Base-by-base conservation (phyloP, 139 green algal genomes). In the Dunaliella sp. region DNA sequence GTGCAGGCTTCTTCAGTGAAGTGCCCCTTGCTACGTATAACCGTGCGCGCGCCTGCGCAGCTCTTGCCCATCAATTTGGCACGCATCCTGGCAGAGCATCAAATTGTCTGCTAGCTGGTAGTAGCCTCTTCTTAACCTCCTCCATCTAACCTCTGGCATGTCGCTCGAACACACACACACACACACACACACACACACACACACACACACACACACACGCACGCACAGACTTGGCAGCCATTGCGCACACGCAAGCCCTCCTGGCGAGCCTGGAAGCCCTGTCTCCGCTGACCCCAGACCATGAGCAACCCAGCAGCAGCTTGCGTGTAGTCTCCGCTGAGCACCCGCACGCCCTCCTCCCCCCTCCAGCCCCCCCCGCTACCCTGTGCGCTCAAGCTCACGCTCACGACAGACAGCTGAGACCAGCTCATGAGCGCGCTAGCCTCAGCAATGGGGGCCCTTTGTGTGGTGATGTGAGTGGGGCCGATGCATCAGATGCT, bases 261-360 rank as follows among this genome's bases (percentile, higher is more conserved):
- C 81, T 90, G 74, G 84, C 82, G 34, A 81, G 84, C 38, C 84
- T 92, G 78, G 83, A 91, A 31, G 85, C 82, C 81, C 84, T 80
- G 28, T 81, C 35, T 0, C 75, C 38, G 32, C n/a, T 1, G 28
- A 57, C 36, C 0, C 26, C 1, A 1, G 24, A n/a, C 22, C 30
- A 1, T 38, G 73, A 32, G 35, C 65, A 38, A 3, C 25, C 26
- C 2, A 32, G 31, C 1, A 30, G 32, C 32, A 34, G 57, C n/a
- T 36, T n/a, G 37, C 31, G 16, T 12, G 12, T 1, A 65, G 48
- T 65, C 48, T 26, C 7, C 16, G 48, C 48, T 65, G 48, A 7
- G 7, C 48, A 65, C 48, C 48, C 48, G 16, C 48, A 65, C 48
- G 48, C 48, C 48, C 16, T 7, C 48, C 48, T 65, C 7, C 16